Evolutionary conservation across 2,329 filamentous ascomycete species (phyloP), one percentile per base, ranked within the genome.

Genomic region (Ustilaginoidea virens): DNA sequence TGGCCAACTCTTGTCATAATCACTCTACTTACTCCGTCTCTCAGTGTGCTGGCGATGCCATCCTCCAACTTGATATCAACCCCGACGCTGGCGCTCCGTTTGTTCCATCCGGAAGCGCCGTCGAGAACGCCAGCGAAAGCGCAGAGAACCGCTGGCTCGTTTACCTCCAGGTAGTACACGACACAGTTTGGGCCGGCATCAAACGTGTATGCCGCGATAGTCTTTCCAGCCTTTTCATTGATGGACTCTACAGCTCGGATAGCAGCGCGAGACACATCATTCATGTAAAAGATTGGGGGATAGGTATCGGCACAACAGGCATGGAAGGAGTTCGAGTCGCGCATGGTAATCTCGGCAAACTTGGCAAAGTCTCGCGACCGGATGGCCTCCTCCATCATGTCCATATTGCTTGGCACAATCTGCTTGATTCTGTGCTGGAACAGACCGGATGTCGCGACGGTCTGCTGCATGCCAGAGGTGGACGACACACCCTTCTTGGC

Each of bases 281-380:
- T 98, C 66, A 98, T 76, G 64, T 98, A 98, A 58, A 93, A 94
- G 49, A 98, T 98, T 12, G 92, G 90, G 25, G 92, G 90, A 58
- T 83, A 85, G 2, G 90, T 96, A 52, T 98, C 90, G 43, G 92
- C 63, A 52, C 90, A 96, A 33, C 78, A 83, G 21, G 90, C 82
- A 55, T 98, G 90, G 73, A 98, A 98, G 34, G 75, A 82, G 61
- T 98, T 98, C 49, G 80, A 92, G 52, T 98, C 90, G 52, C 76
- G 78, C 86, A 94, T 98, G 11, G 90, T 93, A 36, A 94, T 69
- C 50, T 81, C 74, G 15, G 79, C 90, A 48, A 98, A 98, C 13
- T 68, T 62, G 43, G 74, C 70, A 57, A 98, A 98, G 57, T 98
- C 80, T 43, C 70, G 71, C 37, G 69, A 65, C 40, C 63, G 57